phyloP scores from a whole-genome alignment of 805 yeast species.

The Yarrowia divulgata region DNA sequence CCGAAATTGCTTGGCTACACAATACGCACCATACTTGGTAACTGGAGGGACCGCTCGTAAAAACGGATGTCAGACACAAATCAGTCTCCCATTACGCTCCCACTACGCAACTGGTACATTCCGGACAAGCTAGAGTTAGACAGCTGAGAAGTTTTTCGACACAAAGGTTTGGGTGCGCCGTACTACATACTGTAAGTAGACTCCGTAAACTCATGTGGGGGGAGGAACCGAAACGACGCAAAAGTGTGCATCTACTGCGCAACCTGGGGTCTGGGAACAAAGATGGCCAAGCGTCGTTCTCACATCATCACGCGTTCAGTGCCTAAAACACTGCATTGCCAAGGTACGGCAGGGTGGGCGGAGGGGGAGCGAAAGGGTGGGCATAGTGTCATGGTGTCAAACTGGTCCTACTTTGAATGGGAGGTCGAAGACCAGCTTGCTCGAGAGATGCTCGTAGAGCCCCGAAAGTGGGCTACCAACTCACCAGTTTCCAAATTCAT shows the following conservation, averaged over 20 bases:
- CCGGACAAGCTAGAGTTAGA: constrained; percentile 16
- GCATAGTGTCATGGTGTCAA: background rate
- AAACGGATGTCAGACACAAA: background rate
- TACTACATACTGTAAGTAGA: constrained; percentile 5
- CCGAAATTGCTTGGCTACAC: no score
- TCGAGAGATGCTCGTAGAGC: no score
- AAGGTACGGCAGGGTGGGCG: constrained; percentile 26
- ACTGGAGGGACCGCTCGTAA: background rate
- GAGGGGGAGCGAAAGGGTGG: constrained; percentile 19
- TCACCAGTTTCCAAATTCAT: no score
- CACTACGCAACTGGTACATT: constrained; percentile 7
- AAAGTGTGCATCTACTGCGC: constrained; percentile 8
- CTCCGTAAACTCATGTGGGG: background rate
- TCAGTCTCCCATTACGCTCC: background rate
- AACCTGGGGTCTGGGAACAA: background rate
- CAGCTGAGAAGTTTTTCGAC: constrained; percentile 1
- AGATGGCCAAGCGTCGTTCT: background rate
- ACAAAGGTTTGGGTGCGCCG: constrained; percentile 8
- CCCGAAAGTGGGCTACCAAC: no score
- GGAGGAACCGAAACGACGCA: background rate
- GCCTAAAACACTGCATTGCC: constrained; percentile 23
- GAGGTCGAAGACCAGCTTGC: background rate
- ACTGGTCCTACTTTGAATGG: background rate
- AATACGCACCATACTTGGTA: background rate
- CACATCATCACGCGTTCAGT: constrained; percentile 14